Evolutionary conservation across 2,329 filamentous ascomycete genomes (phyloP).

Genomic region (Xylaria sp.): DNA sequence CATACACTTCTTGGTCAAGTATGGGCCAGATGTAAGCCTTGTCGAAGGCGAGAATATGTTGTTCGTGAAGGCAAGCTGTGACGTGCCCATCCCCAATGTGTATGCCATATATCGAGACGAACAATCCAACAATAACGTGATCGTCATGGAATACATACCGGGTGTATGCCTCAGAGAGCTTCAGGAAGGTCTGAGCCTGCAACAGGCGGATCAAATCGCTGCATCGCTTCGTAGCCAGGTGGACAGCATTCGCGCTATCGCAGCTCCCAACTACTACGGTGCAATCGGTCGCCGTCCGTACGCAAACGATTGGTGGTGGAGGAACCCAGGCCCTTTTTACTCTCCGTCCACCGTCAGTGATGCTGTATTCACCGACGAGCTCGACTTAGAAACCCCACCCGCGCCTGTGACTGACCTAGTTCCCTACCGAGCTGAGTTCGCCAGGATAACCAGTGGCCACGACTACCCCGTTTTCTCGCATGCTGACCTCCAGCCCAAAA

Average conservation of each 20-base stretch:
- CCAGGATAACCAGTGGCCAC: background rate
- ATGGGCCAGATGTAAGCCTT: background rate
- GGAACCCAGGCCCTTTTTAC: too few relatives aligned
- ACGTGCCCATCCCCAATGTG: conserved; percentile 6
- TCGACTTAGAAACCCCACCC: background rate
- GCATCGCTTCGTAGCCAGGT: background rate
- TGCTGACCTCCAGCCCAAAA: conserved; percentile 11
- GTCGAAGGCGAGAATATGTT: conserved; percentile 17
- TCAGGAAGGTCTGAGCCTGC: background rate
- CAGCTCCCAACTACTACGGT: too few relatives aligned
- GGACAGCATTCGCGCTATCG: too few relatives aligned
- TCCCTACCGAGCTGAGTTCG: background rate
- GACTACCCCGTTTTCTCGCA: conserved; percentile 13
- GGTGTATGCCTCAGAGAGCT: background rate
- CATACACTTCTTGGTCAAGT: conserved; percentile 10
- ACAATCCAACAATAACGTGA: background rate
- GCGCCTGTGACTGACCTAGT: background rate
- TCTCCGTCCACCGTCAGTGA: background rate
- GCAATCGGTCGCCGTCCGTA: too few relatives aligned
- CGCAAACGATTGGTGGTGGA: too few relatives aligned
- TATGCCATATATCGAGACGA: conserved; percentile 12
- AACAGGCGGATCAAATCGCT: background rate
- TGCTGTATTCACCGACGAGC: background rate
- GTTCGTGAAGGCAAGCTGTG: conserved; percentile 5
- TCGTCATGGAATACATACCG: conserved; percentile 7